Conservation (phyloP, 148 eudicot species). For the Chenopodium formosanum region DNA sequence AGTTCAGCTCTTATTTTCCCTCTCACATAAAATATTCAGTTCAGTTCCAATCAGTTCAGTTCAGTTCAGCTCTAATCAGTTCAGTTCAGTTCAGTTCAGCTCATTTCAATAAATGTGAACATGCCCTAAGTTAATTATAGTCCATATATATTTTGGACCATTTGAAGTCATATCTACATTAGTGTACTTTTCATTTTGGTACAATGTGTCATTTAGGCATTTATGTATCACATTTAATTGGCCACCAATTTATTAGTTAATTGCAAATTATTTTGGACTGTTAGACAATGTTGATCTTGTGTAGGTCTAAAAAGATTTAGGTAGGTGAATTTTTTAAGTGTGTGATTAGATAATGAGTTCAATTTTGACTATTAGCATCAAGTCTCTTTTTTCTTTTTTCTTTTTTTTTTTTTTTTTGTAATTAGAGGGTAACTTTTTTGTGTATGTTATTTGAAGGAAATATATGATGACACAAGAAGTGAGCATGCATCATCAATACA, state of each 20-base stretch:
- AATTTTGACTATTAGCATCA: neutral
- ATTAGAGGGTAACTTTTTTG: neutral
- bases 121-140: neutral
- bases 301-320: neutral
- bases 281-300: neutral
- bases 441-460: constrained; percentile 37
- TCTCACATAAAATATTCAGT: no score
- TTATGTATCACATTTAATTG: constrained; percentile 1
- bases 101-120: no score
- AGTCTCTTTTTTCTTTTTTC: no score
- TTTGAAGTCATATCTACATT: neutral
- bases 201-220: constrained; percentile 11
- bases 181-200: constrained; percentile 7
- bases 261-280: neutral
- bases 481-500: constrained; percentile 43
- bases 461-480: constrained; percentile 52
- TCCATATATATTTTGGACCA: constrained; percentile 17
- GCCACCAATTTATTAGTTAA: neutral
- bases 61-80: no score
- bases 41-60: no score
- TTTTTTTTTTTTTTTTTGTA: no score
- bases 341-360: neutral
- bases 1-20: no score
- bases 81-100: no score
- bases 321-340: neutral